A percentile compares a stretch with the other conserved stretches of the same genome.
phyloP scores from a whole-genome alignment of 116 monocot species.

The Dioscorea cayenensis region DNA sequence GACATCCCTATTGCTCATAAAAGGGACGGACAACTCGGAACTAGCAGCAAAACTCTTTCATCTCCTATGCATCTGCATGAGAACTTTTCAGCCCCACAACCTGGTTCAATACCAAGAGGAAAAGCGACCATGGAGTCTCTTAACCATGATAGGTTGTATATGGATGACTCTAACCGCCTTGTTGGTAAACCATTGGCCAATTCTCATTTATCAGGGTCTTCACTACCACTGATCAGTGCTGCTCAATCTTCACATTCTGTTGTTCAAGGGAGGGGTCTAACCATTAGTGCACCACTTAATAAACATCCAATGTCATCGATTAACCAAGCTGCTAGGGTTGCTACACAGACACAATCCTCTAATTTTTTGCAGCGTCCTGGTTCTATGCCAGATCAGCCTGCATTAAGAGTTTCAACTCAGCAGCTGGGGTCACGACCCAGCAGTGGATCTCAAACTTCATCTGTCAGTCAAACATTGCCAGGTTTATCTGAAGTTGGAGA shows the following conservation, averaged over 20 bases:
- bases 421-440: conserved; percentile 26
- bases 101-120: conserved; percentile 36
- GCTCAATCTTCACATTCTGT: conserved; percentile 27
- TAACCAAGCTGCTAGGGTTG: conserved; percentile 25
- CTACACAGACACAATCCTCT: conserved; percentile 25
- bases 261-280: conserved; percentile 35
- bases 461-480: conserved; percentile 22
- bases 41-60: conserved; percentile 20
- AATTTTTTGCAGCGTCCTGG: conserved; percentile 31
- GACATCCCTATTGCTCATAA: conserved; percentile 44
- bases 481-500: conserved; percentile 50
- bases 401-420: conserved; percentile 26
- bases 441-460: conserved; percentile 29
- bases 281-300: conserved; percentile 13
- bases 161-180: conserved; percentile 21
- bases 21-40: conserved; percentile 36
- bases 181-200: conserved; percentile 29
- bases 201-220: conserved; percentile 33
- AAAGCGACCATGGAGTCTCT: conserved; percentile 38
- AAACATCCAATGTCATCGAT: conserved; percentile 22
- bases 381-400: conserved; percentile 28
- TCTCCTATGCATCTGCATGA: conserved; percentile 29
- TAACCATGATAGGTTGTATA: conserved; percentile 27
- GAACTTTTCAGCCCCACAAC: conserved; percentile 18
- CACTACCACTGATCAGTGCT: conserved; percentile 21